Evolutionary conservation across 371 early-diverging fungal genomes (phyloP), one percentile per base, ranked within the genome.

Genomic region (Parasitella parasitica): DNA sequence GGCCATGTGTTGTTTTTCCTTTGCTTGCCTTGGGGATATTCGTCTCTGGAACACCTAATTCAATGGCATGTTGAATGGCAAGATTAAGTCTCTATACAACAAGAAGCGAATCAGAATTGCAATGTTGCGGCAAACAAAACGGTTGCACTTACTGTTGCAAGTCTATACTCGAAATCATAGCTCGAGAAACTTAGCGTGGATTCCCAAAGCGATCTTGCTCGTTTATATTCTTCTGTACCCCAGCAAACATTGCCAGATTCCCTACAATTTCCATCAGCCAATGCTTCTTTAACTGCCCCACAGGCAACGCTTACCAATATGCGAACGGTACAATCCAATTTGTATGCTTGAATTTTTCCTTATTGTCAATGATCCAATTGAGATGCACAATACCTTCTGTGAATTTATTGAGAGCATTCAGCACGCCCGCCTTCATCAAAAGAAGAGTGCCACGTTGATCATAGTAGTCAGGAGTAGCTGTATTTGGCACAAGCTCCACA

Each of bases 301-400:
- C 36, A 34, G 36, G 13, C 13, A 2, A 8, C 4, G 35, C 37
- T 73, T 80, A 72, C 81, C 86, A 87, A 61, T 78, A 85, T 18
- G 86, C 78, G 61, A 84, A 87, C 8, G 88, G 88, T 6, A 82
- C 72, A 8, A 86, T 65, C 85, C 85, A 87, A 35, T 77, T 82
- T 27, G 83, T 77, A 18, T 81, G 70, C 20, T 64, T 68, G 48
- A 84, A 78, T 53, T 75, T 78, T 27, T 72, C 70, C 28, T 75
- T 71, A 52, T 84, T 75, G 53, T 86, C 88, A 53, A 85, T 60
- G 22, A 87, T 79, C 88, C 88, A 87, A 41, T 79, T 81, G 46
- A 85, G 50, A 57, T 81, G 78, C 32, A 72, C 66, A 55, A 81
- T 77, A 13, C 75, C 71, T 30, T 81, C 82, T 3, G 63, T 59